Conservation (phyloP, 176 grass and related monocot genomes). For the Miscanthus lutarioriparius region DNA sequence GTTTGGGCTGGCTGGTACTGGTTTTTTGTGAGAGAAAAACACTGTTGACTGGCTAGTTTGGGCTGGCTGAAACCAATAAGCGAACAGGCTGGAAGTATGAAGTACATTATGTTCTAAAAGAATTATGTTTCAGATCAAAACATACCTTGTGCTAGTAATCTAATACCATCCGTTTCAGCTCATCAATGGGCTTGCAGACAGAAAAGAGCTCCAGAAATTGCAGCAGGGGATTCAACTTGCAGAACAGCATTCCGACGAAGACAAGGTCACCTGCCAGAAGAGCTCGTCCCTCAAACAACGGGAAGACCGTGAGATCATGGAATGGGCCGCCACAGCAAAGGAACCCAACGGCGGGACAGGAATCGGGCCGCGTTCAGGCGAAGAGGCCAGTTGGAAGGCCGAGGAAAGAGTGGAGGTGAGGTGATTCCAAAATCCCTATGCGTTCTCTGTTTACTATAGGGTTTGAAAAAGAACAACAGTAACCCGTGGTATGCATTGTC, state of each 20-base stretch:
- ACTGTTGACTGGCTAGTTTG: too few species aligned
- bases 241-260: conserved; percentile 4
- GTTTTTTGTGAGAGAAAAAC: too few species aligned
- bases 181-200: not conserved
- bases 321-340: not conserved
- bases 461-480: not conserved
- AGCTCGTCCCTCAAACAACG: not conserved
- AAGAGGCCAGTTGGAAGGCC: conserved; percentile 32
- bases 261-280: conserved; percentile 12
- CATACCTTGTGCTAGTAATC: not conserved
- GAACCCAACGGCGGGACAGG: not conserved
- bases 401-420: conserved; percentile 26
- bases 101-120: not conserved
- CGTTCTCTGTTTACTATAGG: not conserved
- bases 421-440: not conserved
- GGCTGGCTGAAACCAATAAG: too few species aligned
- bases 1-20: too few species aligned
- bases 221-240: conserved; percentile 12
- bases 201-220: conserved; percentile 1
- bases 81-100: too few species aligned
- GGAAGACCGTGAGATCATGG: not conserved
- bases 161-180: conserved; percentile 13
- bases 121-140: not conserved
- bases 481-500: not conserved
- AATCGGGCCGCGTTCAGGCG: not conserved